These are phyloP conservation scores for Suhomyces canberraensis DNA, from an alignment of 805 yeast genomes.

Conservation along the genomic window DNA sequence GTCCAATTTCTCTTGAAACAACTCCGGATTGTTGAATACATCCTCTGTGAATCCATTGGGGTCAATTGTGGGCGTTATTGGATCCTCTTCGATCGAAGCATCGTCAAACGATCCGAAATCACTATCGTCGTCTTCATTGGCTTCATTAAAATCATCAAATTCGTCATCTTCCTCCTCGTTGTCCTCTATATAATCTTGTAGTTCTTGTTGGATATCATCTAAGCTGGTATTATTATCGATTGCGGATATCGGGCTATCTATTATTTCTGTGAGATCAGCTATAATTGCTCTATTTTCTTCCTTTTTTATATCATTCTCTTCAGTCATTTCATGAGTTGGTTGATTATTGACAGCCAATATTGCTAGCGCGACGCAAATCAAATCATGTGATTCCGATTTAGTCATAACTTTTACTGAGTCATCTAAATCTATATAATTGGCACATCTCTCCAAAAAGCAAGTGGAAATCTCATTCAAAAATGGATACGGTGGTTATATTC, in stretches of 20 bases:
- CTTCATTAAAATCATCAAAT: conserved; percentile 10
- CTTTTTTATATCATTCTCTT: background rate
- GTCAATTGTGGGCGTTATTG: conserved; percentile 3
- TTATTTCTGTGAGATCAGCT: too few relatives aligned
- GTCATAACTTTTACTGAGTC: too few relatives aligned
- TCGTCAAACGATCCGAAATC: conserved; percentile 41
- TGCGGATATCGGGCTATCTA: too few relatives aligned
- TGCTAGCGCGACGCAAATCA: too few relatives aligned
- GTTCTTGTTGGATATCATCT: conserved; percentile 2
- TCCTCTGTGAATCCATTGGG: conserved; percentile 11
- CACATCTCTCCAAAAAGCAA: too few relatives aligned
- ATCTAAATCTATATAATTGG: too few relatives aligned
- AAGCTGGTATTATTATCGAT: background rate
- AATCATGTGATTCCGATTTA: too few relatives aligned
- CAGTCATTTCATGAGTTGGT: too few relatives aligned
- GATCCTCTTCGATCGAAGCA: conserved; percentile 26
- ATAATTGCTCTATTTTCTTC: too few relatives aligned
- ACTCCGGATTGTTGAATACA: conserved; percentile 10
- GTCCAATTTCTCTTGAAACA: conserved; percentile 11
- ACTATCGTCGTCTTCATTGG: conserved; percentile 27
- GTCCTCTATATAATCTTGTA: background rate
- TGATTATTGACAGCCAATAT: too few relatives aligned
- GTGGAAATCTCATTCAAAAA: too few relatives aligned
- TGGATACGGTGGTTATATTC: conserved; percentile 15
- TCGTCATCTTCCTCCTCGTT: conserved; percentile 5